A percentile compares a stretch with the other conserved stretches of the same genome.
phyloP scores from a whole-genome alignment of 2,329 filamentous ascomycete species.

The Stachybotrys echinatus region DNA sequence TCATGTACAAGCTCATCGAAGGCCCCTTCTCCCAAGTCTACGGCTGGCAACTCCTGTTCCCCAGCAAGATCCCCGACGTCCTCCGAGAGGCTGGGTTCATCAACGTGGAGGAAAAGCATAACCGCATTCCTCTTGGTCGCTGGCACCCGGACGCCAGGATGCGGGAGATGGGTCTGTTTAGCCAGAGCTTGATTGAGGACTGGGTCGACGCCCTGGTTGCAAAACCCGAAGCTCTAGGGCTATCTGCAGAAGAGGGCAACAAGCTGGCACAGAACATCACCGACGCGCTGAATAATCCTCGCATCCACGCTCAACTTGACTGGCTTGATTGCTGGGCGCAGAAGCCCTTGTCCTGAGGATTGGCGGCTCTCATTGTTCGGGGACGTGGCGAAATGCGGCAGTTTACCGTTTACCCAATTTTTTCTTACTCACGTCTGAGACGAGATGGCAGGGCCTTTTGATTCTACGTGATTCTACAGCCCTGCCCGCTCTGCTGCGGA shows the following conservation, averaged over 20 bases:
- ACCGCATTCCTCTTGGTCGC: slow-evolving; percentile 27
- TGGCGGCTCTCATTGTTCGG: neutral
- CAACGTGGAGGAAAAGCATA: slow-evolving; percentile 22
- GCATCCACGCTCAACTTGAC: slow-evolving; percentile 25
- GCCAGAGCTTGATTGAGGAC: slow-evolving; percentile 27
- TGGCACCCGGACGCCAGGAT: slow-evolving; percentile 28
- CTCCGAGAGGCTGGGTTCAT: slow-evolving; percentile 27
- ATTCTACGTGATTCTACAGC: too few species aligned
- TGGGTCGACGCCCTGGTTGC: slow-evolving; percentile 26
- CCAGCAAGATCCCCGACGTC: slow-evolving; percentile 17
- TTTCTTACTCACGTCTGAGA: neutral
- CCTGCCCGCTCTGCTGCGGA: too few species aligned
- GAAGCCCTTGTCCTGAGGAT: slow-evolving; percentile 20
- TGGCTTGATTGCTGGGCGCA: slow-evolving; percentile 34
- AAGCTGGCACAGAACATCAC: slow-evolving; percentile 23
- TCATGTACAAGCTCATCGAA: slow-evolving; percentile 24
- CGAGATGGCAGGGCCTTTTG: too few species aligned
- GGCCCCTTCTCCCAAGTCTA: slow-evolving; percentile 24
- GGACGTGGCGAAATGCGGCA: neutral
- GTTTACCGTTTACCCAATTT: too few species aligned
- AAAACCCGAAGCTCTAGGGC: slow-evolving; percentile 24
- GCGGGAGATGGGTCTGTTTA: slow-evolving; percentile 32
- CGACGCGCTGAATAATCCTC: slow-evolving; percentile 23
- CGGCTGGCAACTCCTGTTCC: slow-evolving; percentile 28
- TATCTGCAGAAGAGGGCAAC: slow-evolving; percentile 26